Evolutionary conservation across 2,329 filamentous ascomycete species (phyloP).

Genomic region (Podosphaera xanthii): DNA sequence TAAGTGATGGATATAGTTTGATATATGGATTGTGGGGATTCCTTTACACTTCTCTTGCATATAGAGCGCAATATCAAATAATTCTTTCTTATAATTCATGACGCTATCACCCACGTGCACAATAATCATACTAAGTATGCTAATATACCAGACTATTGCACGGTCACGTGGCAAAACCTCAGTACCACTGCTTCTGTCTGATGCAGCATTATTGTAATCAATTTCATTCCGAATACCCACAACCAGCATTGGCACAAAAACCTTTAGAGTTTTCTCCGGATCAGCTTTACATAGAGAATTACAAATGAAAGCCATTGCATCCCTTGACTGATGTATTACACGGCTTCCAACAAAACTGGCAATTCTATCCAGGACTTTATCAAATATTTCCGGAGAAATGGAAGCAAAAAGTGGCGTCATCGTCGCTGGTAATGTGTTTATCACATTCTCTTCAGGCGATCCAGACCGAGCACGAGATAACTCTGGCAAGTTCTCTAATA

Average conservation of each 20-base stretch:
- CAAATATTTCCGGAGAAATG: slow-evolving; percentile 79
- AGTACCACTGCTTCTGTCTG: slow-evolving; percentile 75
- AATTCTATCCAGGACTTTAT: slow-evolving; percentile 77
- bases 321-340: slow-evolving; percentile 87
- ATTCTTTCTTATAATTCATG: slow-evolving; percentile 65
- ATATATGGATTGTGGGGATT: slow-evolving; percentile 83
- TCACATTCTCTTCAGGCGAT: slow-evolving; percentile 88
- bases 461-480: slow-evolving; percentile 68
- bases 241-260: slow-evolving; percentile 75
- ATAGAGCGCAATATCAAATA: slow-evolving; percentile 77
- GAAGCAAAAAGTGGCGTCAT: slow-evolving; percentile 78
- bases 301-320: slow-evolving; percentile 97
- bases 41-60: slow-evolving; percentile 95
- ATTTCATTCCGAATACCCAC: slow-evolving; percentile 90
- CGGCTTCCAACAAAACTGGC: slow-evolving; percentile 79
- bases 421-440: slow-evolving; percentile 81
- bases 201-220: slow-evolving; percentile 86
- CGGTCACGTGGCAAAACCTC: slow-evolving; percentile 85
- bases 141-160: slow-evolving; percentile 88
- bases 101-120: slow-evolving; percentile 87
- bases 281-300: slow-evolving; percentile 92
- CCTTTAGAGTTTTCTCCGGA: slow-evolving; percentile 75
- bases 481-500: slow-evolving; percentile 87
- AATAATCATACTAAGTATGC: slow-evolving; percentile 92
- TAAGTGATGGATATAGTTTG: slow-evolving; percentile 92